Evolutionary conservation across 2,329 filamentous ascomycete species (phyloP), one percentile per base, ranked within the genome.

Genomic region (Coniella lustricola): DNA sequence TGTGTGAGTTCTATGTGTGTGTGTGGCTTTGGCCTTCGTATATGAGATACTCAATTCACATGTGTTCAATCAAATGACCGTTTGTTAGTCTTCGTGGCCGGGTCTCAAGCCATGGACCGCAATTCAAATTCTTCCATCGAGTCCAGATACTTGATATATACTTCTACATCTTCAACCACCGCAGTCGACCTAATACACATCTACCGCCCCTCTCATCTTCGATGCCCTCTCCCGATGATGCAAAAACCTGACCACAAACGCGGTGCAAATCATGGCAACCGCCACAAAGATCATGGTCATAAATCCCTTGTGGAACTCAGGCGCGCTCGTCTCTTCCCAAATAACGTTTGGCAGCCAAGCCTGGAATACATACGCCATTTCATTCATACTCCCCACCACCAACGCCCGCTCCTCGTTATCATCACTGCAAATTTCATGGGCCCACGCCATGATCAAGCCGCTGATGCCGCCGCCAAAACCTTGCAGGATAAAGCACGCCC

Each of bases 291-390:
- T 44, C 46, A 48, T 48, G 8, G 46, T 48, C 39, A 48, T 48
- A 25, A 48, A 44, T 3, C 46, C 46, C 25, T 43, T 48, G 46
- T 44, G 46, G 14, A 48, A 48, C 1, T 64, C 67, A 48, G 84
- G 85, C 37, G 66, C 54, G 0, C 82, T 81, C 0, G 74, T 77
- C 58, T 82, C 77, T 63, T 81, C 76, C 82, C 81, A 85, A 9
- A 84, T 72, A 8, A 84, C 59, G 29, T 84, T 69, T 7, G 84
- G 84, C 36, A 87, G 60, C 82, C 82, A 87, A 0, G 82, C 79
- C 58, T 86, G 81, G 37, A 87, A 64, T 9, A 85, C 80, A 51
- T 85, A 85, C 0, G 81, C 82, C 67, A 86, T 75, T 59, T 83
- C 75, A 51, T 86, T 87, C 79, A 86, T 86, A 14, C 71, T 66